phyloP scores from a whole-genome alignment of 2,329 filamentous ascomycete species.

The Colletotrichum sp. region DNA sequence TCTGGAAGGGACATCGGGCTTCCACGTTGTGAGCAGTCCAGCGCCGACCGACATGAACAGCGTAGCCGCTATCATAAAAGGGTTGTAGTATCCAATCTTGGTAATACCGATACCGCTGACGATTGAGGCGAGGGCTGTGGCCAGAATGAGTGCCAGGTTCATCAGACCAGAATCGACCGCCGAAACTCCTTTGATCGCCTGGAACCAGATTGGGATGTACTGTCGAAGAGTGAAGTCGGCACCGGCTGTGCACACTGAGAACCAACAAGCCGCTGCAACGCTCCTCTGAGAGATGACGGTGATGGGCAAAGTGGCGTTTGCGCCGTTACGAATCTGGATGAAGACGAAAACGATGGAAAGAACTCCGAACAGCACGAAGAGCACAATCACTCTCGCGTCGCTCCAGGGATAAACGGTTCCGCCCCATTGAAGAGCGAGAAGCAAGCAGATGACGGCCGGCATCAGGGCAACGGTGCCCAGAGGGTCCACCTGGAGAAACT shows the following conservation, averaged over 20 bases:
- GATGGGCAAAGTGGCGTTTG: conserved; percentile 40
- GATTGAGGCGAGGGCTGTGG: conserved; percentile 29
- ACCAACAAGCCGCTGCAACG: conserved; percentile 25
- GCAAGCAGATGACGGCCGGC: conserved; percentile 38
- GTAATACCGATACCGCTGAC: conserved; percentile 29
- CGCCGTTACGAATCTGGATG: conserved; percentile 34
- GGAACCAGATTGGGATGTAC: conserved; percentile 38
- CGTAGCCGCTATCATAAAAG: conserved; percentile 33
- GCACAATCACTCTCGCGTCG: conserved; percentile 32
- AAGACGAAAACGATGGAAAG: conserved; percentile 30
- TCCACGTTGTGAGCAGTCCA: not conserved
- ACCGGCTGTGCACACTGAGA: conserved; percentile 25
- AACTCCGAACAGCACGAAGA: conserved; percentile 35
- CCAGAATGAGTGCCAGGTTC: conserved; percentile 34
- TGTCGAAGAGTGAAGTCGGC: conserved; percentile 29
- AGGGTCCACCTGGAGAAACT: conserved; percentile 25
- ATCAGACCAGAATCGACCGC: conserved; percentile 36
- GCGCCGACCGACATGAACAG: conserved; percentile 31
- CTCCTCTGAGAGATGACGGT: conserved; percentile 37
- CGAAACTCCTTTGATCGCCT: conserved; percentile 33
- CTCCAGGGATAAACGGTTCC: conserved; percentile 36
- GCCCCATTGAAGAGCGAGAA: conserved; percentile 51
- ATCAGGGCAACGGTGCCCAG: conserved; percentile 25
- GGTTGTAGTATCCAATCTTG: conserved; percentile 38
- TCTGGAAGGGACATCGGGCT: not conserved